Base-by-base conservation (phyloP, 306 rosid genomes). In the Oxytropis ochrocephala region DNA sequence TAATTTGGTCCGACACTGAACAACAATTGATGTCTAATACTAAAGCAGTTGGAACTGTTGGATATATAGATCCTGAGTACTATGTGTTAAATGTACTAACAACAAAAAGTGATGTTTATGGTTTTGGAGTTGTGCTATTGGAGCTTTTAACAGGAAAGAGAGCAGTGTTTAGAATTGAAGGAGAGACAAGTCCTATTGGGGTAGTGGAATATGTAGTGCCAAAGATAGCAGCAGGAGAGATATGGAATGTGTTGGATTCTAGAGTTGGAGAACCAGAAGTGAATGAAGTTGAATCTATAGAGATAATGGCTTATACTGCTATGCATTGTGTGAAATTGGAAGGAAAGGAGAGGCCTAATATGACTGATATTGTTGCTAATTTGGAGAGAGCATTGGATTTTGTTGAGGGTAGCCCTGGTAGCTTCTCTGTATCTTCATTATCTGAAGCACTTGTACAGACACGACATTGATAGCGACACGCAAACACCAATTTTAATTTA, bases 51-150 rank as follows among this genome's bases (percentile, higher is more conserved):
- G 87, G 87, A 18, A 83, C 87, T 0, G 81, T 83, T 8, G 87
- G 87, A 2, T 83, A 83, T 52, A 83, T 83, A 67, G 87, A 83
- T 17, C 86, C 87, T 0, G 87, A 83, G 81, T 83, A 83, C 76
- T 83, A 79, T 44, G 84, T 75, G 1, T 24, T 72, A 18, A 83
- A 72, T 59, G 84, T 83, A 5, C 67, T 79, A 33, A 83, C 87
- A 4, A 68, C 81, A 62, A 83, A 79, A 27, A 79, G 87, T 57
- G 87, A 83, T 72, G 87, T 79, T 3, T 83, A 83, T 62, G 84
- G 87, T 49, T 72, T 83, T 32, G 87, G 87, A 54, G 79, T 83
- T 47, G 84, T 83, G 18, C 2, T 83, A 76, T 43, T 83, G 77
- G 87, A 83, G 69, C 87, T 83, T 61, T 53, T 83, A 11, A 83